Conservation (phyloP, 768 basidiomycete species). For the Pisolithus microcarpus region DNA sequence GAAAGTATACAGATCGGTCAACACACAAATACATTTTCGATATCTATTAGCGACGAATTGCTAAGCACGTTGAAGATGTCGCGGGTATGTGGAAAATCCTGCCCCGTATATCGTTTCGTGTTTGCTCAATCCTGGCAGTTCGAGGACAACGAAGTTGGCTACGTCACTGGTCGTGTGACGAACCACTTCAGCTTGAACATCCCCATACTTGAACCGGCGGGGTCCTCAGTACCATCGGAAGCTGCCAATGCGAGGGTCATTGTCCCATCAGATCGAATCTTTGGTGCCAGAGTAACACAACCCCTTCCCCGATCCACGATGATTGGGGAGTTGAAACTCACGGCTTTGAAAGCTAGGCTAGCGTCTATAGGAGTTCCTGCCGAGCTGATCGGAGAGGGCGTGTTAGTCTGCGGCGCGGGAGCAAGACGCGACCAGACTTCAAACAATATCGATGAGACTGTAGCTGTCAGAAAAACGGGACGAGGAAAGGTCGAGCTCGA, state of each 20-base stretch:
- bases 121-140: slow-evolving; percentile 46
- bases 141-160: slow-evolving; percentile 96
- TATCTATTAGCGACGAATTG: slow-evolving; percentile 87
- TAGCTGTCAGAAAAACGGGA: slow-evolving; percentile 83
- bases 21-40: slow-evolving; percentile 89
- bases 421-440: slow-evolving; percentile 37
- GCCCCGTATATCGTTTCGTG: slow-evolving; percentile 1
- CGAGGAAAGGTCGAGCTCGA: slow-evolving; percentile 85
- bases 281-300: slow-evolving; percentile 61
- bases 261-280: slow-evolving; percentile 32
- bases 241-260: slow-evolving; percentile 18
- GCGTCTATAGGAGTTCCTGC: slow-evolving; percentile 73
- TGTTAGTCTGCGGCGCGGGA: slow-evolving; percentile 75
- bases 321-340: slow-evolving; percentile 95
- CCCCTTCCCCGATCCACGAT: slow-evolving; percentile 84
- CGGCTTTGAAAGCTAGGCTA: slow-evolving; percentile 77
- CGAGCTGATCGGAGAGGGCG: slow-evolving; percentile 96
- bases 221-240: slow-evolving; percentile 25
- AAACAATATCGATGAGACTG: slow-evolving; percentile 54
- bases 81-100: slow-evolving; percentile 44
- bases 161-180: slow-evolving; percentile 81
- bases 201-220: slow-evolving; percentile 74
- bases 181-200: slow-evolving; percentile 82
- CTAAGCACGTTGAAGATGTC: slow-evolving; percentile 78
- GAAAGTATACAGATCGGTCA: slow-evolving; percentile 89